Conservation (phyloP, 768 basidiomycete species). For the Termitomyces titanicus region DNA sequence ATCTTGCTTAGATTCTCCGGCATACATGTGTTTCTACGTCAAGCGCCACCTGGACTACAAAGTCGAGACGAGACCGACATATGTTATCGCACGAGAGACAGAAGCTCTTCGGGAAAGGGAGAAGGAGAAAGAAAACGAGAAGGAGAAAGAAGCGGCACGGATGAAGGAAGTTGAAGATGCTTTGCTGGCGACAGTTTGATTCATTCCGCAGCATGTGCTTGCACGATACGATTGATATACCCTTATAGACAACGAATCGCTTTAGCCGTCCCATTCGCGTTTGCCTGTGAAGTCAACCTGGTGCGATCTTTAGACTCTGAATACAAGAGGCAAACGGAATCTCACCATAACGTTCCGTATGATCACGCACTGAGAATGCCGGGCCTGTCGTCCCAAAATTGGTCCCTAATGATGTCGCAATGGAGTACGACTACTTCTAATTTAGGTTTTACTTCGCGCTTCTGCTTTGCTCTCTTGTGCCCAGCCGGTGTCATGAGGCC, state of each 20-base stretch:
- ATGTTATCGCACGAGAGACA: slow-evolving; percentile 60
- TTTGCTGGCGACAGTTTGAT: slow-evolving; percentile 46
- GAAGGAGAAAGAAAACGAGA: slow-evolving; percentile 34
- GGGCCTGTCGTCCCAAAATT: slow-evolving; percentile 71
- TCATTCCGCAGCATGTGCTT: background rate
- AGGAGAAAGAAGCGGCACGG: slow-evolving; percentile 45
- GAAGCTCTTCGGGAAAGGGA: slow-evolving; percentile 63
- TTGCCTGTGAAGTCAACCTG: background rate
- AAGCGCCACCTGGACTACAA: slow-evolving; percentile 87
- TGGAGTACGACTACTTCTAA: slow-evolving; percentile 61
- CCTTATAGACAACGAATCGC: background rate
- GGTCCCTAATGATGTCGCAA: slow-evolving; percentile 79
- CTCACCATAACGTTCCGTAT: background rate
- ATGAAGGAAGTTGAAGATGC: slow-evolving; percentile 68
- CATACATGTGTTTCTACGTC: slow-evolving; percentile 96
- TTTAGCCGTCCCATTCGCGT: background rate
- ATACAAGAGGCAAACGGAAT: background rate
- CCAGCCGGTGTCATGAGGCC: background rate
- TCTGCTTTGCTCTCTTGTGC: slow-evolving; percentile 17
- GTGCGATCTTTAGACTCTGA: background rate
- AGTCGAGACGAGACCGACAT: slow-evolving; percentile 63
- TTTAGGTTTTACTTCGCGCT: slow-evolving; percentile 30
- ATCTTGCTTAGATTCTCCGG: slow-evolving; percentile 65
- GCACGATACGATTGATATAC: background rate
- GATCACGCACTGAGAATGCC: slow-evolving; percentile 42